Evolutionary conservation across 1,284 basidiomycete genomes (phyloP).

Genomic region (Rhodotorula sp.): DNA sequence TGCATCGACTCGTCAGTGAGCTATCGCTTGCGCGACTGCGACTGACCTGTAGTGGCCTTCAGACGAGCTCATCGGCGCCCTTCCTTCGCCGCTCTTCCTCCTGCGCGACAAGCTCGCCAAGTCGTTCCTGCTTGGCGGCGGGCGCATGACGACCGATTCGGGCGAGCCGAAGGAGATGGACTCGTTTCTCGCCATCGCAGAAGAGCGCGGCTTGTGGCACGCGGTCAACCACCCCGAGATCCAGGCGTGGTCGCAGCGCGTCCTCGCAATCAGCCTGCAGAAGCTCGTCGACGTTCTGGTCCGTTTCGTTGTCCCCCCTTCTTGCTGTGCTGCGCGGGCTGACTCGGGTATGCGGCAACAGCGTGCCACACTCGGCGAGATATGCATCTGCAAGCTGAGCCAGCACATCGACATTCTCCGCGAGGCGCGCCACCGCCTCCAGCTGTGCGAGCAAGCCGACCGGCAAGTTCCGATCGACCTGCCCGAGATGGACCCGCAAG

Average conservation of each 20-base stretch:
- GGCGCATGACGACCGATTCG: conserved; percentile 27
- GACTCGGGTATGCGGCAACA: neutral
- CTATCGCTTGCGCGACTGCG: neutral
- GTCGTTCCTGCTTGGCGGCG: conserved; percentile 32
- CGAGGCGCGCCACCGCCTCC: conserved; percentile 30
- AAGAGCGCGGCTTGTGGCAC: conserved; percentile 27
- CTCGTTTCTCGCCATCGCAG: conserved; percentile 21
- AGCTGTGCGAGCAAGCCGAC: conserved; percentile 36
- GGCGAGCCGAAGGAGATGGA: conserved; percentile 37
- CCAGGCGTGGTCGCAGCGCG: conserved; percentile 30
- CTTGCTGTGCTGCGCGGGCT: no score
- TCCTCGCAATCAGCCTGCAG: conserved; percentile 33
- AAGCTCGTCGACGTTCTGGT: conserved; percentile 40
- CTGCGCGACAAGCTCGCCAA: conserved; percentile 35
- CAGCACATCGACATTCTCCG: conserved; percentile 37
- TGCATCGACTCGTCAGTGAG: neutral
- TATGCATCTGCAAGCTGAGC: conserved; percentile 38
- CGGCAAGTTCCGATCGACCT: conserved; percentile 38
- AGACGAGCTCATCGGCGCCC: conserved; percentile 40
- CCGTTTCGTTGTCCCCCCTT: neutral
- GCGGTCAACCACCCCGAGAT: conserved; percentile 24
- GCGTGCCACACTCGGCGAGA: conserved; percentile 33
- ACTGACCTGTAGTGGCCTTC: neutral
- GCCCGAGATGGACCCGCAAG: conserved; percentile 32
- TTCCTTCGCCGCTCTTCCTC: conserved; percentile 27